A percentile compares a stretch with the other conserved stretches of the same genome.
These are phyloP conservation scores for Umbelopsis vinacea DNA, from an alignment of 192 early-diverging fungal species.

Conservation along the genomic window DNA sequence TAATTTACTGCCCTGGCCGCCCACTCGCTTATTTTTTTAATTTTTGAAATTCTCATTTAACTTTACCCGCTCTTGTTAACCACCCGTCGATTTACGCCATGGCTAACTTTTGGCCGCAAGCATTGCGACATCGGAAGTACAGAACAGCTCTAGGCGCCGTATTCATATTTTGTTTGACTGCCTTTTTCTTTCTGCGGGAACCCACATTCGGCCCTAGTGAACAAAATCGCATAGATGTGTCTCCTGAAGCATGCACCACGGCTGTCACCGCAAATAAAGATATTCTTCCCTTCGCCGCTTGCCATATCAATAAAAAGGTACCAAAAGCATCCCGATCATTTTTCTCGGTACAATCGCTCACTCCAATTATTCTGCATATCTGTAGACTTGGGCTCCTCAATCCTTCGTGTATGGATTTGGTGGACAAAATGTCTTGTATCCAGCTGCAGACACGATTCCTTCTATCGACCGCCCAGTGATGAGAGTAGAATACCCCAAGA, in stretches of 20 bases:
- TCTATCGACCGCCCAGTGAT: not conserved
- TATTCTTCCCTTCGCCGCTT: conserved; percentile 8
- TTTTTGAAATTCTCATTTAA: too few relatives aligned
- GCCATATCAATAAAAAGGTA: conserved; percentile 8
- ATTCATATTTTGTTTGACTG: not conserved
- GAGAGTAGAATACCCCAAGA: conserved; percentile 26
- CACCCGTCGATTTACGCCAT: not conserved
- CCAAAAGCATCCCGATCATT: not conserved
- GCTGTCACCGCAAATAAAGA: not conserved
- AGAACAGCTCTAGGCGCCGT: not conserved
- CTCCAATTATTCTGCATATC: too few relatives aligned
- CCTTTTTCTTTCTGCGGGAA: not conserved
- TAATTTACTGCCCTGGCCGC: too few relatives aligned
- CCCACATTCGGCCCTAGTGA: not conserved
- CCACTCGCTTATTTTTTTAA: too few relatives aligned
- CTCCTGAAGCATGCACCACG: not conserved
- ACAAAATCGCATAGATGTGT: not conserved
- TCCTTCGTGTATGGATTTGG: conserved; percentile 25
- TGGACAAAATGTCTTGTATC: conserved; percentile 20
- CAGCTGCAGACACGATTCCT: not conserved
- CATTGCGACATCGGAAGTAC: not conserved
- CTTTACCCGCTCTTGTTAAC: too few relatives aligned
- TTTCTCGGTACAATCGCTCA: not conserved
- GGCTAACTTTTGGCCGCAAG: not conserved
- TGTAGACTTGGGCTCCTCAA: not conserved